Base-by-base conservation (phyloP, 768 basidiomycete genomes). In the Lepiota brunneoincarnata region DNA sequence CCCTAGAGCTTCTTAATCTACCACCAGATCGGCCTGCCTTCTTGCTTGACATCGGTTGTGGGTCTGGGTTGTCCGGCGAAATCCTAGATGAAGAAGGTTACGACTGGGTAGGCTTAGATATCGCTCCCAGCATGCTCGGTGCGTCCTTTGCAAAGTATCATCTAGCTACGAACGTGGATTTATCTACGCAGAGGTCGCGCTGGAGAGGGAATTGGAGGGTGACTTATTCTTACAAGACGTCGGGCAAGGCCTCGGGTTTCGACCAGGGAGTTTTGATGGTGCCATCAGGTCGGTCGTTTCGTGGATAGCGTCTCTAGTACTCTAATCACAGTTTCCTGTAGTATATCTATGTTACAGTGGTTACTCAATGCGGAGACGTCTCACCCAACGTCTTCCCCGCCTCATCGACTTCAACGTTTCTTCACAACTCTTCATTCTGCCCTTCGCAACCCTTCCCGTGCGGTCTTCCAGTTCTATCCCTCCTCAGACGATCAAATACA, bases 281-380 rank as follows among this genome's bases (percentile, higher is more conserved):
- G 95, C 93, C 5, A 98, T 99, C 64, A 96, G 94, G 94, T 89
- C 35, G 31, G 75, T 62, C 18, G 14, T 61, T 23, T 46, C 31
- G 20, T n/a, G 39, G 17, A 5, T 23, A 6, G 1, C 9, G 17
- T 50, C 6, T 9, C n/a, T 35, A 34, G 11, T 26, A 43, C 36
- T n/a, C 35, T 44, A 18, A 34, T 54, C 39, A 40, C 47, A 46
- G 37, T 45, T 17, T 18, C 50, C 47, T 2, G 31, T 64, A 98
- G 96, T 65, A 90, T 99, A 63, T 99, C 97, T 21, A 96, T 98
- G n/a, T 75, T 99, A 4, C 97, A 99, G 73, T 99, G 97, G 97
- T 78, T 99, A 2, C 79, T 98, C 54, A 99, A 98, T 68, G 95
- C 96, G 21, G 97, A 98, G 68, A 90, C 93, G 24, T 87, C 93